Evolutionary conservation across 2,329 filamentous ascomycete species (phyloP).

Genomic region (Nothopassalora personata): DNA sequence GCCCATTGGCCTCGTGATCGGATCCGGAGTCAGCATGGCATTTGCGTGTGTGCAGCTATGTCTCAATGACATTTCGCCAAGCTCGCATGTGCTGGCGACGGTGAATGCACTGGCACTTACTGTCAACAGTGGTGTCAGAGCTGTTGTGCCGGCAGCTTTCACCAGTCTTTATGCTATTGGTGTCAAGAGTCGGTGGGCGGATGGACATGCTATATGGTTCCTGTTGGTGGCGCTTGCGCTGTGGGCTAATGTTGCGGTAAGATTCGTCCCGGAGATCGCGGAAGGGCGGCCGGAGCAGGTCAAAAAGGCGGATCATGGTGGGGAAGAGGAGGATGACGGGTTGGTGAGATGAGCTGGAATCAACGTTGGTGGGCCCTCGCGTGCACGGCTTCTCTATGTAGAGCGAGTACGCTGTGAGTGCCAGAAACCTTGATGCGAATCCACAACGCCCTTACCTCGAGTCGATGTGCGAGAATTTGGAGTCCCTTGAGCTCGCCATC

Average conservation of each 20-base stretch:
- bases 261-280: constrained; percentile 33
- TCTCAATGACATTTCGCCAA: constrained; percentile 68
- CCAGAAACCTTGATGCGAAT: not conserved
- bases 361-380: not conserved
- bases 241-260: constrained; percentile 31
- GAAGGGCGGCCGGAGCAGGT: constrained; percentile 25
- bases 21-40: constrained; percentile 61
- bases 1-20: constrained; percentile 47
- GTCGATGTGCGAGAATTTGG: not conserved
- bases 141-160: constrained; percentile 61
- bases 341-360: not conserved
- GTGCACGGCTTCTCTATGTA: not conserved
- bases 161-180: constrained; percentile 65
- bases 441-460: not conserved
- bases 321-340: constrained; percentile 4
- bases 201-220: constrained; percentile 64
- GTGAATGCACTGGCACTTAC: constrained; percentile 67
- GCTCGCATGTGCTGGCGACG: constrained; percentile 59
- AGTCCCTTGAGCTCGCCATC: not conserved
- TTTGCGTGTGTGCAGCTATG: constrained; percentile 69
- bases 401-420: not conserved
- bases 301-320: not conserved
- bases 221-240: constrained; percentile 43
- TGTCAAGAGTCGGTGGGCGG: constrained; percentile 54
- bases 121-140: constrained; percentile 54